Conservation (phyloP, 2,329 filamentous ascomycete genomes). For the Raffaelea albimanens region DNA sequence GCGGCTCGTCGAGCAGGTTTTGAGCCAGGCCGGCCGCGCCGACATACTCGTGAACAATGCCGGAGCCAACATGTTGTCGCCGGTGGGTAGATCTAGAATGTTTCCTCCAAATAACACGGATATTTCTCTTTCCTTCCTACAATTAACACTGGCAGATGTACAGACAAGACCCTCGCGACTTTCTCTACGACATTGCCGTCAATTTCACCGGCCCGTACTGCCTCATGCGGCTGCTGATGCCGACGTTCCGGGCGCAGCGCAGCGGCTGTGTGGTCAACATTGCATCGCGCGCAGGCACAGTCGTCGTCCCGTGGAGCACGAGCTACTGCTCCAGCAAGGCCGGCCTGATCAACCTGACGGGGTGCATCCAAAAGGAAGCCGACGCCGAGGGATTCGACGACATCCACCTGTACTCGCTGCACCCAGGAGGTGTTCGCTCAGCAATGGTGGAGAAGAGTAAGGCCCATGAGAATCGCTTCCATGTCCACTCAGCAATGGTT, state of each 20-base stretch:
- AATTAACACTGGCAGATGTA: no score
- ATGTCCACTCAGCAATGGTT: neutral
- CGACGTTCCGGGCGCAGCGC: constrained; percentile 15
- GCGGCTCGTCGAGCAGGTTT: constrained; percentile 13
- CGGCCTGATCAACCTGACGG: constrained; percentile 21
- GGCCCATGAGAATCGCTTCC: neutral
- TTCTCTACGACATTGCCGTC: constrained; percentile 19
- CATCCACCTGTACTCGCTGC: constrained; percentile 21
- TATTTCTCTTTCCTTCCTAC: no score
- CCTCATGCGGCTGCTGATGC: constrained; percentile 20
- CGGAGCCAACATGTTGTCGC: constrained; percentile 18
- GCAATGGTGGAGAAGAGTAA: constrained; percentile 20
- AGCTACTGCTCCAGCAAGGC: constrained; percentile 23
- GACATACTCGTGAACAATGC: constrained; percentile 22
- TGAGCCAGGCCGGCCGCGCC: constrained; percentile 12
- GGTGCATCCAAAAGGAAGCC: constrained; percentile 19
- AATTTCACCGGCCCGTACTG: constrained; percentile 22
- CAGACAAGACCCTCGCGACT: constrained; percentile 16
- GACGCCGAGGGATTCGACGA: constrained; percentile 18
- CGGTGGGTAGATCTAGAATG: constrained; percentile 15
- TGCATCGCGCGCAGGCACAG: constrained; percentile 20
- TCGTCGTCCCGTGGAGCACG: constrained; percentile 20
- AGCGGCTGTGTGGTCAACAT: constrained; percentile 22
- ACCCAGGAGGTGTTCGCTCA: constrained; percentile 21
- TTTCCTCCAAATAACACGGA: neutral